Conservation (phyloP, 768 basidiomycete genomes). For the Pisolithus albus region DNA sequence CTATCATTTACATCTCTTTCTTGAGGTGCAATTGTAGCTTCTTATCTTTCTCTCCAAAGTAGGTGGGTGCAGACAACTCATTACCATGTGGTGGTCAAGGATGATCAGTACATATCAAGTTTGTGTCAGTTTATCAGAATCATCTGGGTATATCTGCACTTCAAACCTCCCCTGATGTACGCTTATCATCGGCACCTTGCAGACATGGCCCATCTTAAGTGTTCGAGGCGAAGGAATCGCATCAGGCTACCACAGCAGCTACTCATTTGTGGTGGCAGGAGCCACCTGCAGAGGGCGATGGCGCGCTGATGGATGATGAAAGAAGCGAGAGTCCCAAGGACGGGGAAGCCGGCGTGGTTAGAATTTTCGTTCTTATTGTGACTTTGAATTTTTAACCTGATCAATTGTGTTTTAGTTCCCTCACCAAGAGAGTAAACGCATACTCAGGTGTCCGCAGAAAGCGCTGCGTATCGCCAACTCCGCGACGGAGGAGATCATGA, state of each 20-base stretch:
- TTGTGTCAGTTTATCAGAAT: too few species aligned
- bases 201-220: too few species aligned
- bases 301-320: constrained; percentile 19
- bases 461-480: constrained; percentile 94
- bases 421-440: constrained; percentile 86
- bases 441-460: constrained; percentile 95
- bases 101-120: too few species aligned
- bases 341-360: constrained; percentile 47
- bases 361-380: constrained; percentile 12
- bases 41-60: too few species aligned
- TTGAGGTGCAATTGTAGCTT: too few species aligned
- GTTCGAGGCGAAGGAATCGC: constrained; percentile 99
- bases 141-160: too few species aligned
- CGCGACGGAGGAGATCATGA: constrained; percentile 94
- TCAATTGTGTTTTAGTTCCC: too few species aligned
- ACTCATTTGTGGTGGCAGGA: constrained; percentile 99
- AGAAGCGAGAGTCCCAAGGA: constrained; percentile 31
- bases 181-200: too few species aligned
- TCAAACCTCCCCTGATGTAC: too few species aligned
- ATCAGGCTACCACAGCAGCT: constrained; percentile 94
- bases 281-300: constrained; percentile 34
- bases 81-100: too few species aligned
- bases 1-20: too few species aligned
- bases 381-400: neutral
- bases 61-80: too few species aligned